phyloP scores from a whole-genome alignment of 202 grass and related monocot species.

The Miscanthus sacchariflorus region DNA sequence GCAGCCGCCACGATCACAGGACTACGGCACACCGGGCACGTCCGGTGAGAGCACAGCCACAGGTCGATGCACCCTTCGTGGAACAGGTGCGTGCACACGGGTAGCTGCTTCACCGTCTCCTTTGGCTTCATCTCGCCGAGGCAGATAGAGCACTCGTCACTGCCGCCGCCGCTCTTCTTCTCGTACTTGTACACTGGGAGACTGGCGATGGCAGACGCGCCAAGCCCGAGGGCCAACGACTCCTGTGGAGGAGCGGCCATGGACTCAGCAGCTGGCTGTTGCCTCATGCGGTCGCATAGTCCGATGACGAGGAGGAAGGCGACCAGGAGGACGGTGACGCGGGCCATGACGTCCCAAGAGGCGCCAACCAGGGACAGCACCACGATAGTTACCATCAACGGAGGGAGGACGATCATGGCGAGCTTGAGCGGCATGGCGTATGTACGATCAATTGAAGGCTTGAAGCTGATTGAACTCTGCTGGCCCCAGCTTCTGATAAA shows the following conservation, averaged over 20 bases:
- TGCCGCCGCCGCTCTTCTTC: not conserved
- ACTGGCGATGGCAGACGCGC: not conserved
- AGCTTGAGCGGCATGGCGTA: slow-evolving; percentile 43
- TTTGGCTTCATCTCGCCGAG: slow-evolving; percentile 41
- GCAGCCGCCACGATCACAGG: not conserved
- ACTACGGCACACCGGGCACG: slow-evolving; percentile 49
- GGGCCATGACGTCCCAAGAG: slow-evolving; percentile 2
- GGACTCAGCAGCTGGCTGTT: not conserved
- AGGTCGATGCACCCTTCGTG: slow-evolving; percentile 49
- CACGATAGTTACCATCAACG: not conserved
- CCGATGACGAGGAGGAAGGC: slow-evolving; percentile 27
- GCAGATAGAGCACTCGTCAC: slow-evolving; percentile 57
- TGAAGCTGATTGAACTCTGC: not conserved
- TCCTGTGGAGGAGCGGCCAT: not conserved
- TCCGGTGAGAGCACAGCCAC: slow-evolving; percentile 43
- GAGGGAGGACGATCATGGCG: slow-evolving; percentile 14
- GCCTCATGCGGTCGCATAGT: slow-evolving; percentile 21
- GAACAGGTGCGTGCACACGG: slow-evolving; percentile 54
- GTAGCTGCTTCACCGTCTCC: slow-evolving; percentile 56
- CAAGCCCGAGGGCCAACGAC: not conserved
- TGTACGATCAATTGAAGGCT: no score
- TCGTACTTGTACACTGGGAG: slow-evolving; percentile 41
- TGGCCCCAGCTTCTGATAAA: not conserved
- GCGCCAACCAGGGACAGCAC: slow-evolving; percentile 16
- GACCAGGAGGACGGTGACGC: not conserved